These are phyloP conservation scores for Metschnikowia hibisci DNA, from an alignment of 805 yeast species.

Conservation along the genomic window DNA sequence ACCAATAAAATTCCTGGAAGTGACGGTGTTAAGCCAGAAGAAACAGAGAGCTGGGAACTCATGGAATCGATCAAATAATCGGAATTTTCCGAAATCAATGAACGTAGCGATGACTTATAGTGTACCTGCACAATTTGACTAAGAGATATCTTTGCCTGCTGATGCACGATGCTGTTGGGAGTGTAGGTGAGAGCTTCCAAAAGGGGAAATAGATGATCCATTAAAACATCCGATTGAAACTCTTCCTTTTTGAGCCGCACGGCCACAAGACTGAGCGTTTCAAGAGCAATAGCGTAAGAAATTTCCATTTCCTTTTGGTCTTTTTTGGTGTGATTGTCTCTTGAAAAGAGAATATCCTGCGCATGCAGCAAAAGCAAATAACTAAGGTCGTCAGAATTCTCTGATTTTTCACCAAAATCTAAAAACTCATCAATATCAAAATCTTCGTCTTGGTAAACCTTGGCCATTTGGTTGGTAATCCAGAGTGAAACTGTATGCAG, in stretches of 20 bases:
- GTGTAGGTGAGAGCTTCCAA: slow-evolving; percentile 64
- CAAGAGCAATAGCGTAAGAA: slow-evolving; percentile 40
- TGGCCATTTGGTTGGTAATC: slow-evolving; percentile 26
- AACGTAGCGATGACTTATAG: slow-evolving; percentile 49
- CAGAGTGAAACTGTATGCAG: slow-evolving; percentile 24
- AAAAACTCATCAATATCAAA: slow-evolving; percentile 20
- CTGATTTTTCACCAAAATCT: background rate
- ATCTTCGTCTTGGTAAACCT: background rate
- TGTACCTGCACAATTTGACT: slow-evolving; percentile 46
- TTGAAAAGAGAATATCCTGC: slow-evolving; percentile 38
- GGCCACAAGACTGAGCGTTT: slow-evolving; percentile 37
- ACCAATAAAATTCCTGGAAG: slow-evolving; percentile 67
- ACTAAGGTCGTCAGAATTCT: slow-evolving; percentile 22
- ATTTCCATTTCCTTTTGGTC: slow-evolving; percentile 17
- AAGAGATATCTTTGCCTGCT: slow-evolving; percentile 55
- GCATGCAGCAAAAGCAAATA: slow-evolving; percentile 35
- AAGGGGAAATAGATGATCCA: slow-evolving; percentile 69
- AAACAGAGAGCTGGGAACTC: slow-evolving; percentile 64
- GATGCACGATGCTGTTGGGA: slow-evolving; percentile 42
- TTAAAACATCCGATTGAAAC: slow-evolving; percentile 49
- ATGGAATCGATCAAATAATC: slow-evolving; percentile 80
- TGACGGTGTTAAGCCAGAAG: slow-evolving; percentile 65
- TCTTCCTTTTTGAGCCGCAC: slow-evolving; percentile 22
- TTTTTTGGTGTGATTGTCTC: slow-evolving; percentile 13
- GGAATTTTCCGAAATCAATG: slow-evolving; percentile 59